Percentiles rank a stretch among this genome's conserved stretches.
Evolutionary conservation across 345 rosid species (phyloP).

Genomic region (Eutrema japonicum): DNA sequence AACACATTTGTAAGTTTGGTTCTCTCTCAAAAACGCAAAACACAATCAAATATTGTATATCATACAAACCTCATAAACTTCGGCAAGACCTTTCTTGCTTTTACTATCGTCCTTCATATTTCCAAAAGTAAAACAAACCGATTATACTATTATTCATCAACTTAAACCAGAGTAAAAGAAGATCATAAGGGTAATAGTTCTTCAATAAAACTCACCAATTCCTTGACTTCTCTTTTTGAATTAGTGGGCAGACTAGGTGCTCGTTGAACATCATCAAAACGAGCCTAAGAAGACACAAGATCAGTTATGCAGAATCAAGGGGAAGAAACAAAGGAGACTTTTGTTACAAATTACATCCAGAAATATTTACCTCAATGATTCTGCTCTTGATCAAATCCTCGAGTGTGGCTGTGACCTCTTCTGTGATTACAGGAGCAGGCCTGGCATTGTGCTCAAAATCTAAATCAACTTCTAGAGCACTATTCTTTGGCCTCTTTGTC

Average conservation of each 20-base stretch:
- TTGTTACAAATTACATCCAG: background rate
- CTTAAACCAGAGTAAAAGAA: slow-evolving; percentile 5
- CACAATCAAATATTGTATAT: background rate
- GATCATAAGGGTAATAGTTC: slow-evolving; percentile 4
- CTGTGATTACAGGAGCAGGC: slow-evolving; percentile 94
- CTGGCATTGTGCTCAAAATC: slow-evolving; percentile 95
- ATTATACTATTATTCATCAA: slow-evolving; percentile 9
- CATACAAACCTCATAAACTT: slow-evolving; percentile 92
- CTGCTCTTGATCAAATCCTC: slow-evolving; percentile 86
- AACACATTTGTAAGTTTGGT: slow-evolving; percentile 7
- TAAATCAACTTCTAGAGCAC: slow-evolving; percentile 94
- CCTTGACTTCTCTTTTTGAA: slow-evolving; percentile 71
- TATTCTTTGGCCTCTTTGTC: slow-evolving; percentile 82
- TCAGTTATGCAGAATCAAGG: slow-evolving; percentile 9
- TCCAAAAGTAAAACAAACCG: slow-evolving; percentile 15
- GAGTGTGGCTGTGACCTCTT: slow-evolving; percentile 84
- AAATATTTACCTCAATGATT: slow-evolving; percentile 62
- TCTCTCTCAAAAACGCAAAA: slow-evolving; percentile 4
- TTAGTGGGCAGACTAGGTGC: slow-evolving; percentile 57
- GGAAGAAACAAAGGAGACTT: background rate
- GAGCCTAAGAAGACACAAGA: slow-evolving; percentile 51
- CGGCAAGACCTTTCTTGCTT: slow-evolving; percentile 95
- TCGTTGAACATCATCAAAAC: slow-evolving; percentile 71
- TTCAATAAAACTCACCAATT: slow-evolving; percentile 56
- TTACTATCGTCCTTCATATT: slow-evolving; percentile 83